Conservation (phyloP, 2,329 filamentous ascomycete species). For the Botrytis hyacinthi region DNA sequence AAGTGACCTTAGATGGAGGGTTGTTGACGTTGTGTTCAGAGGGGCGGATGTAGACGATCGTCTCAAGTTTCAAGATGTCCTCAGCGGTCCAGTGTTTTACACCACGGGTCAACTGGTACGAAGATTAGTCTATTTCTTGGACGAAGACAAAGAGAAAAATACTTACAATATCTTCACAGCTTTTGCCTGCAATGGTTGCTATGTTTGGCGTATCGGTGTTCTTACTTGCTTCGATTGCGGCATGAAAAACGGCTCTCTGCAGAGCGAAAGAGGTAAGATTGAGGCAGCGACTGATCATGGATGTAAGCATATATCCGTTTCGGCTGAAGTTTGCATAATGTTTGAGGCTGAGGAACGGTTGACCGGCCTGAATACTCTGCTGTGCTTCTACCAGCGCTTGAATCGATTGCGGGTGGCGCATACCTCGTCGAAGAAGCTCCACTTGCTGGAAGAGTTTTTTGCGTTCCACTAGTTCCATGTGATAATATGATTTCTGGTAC, state of each 20-base stretch:
- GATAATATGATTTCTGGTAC: constrained; percentile 1
- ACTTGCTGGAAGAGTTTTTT: background rate
- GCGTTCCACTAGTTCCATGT: background rate
- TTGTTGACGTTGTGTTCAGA: background rate
- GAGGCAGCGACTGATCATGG: background rate
- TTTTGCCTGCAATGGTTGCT: background rate
- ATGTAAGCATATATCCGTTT: background rate
- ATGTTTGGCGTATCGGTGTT: background rate
- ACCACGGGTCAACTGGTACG: background rate
- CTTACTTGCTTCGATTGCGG: background rate
- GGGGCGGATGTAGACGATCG: background rate
- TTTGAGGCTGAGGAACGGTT: background rate
- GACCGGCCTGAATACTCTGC: background rate
- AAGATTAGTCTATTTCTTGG: background rate
- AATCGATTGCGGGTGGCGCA: background rate
- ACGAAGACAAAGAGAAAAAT: background rate
- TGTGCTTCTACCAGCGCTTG: background rate
- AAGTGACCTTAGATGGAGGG: background rate
- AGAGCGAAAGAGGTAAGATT: background rate
- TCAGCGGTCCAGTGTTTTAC: background rate
- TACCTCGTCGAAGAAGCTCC: background rate
- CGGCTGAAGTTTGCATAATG: background rate
- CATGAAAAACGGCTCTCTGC: background rate
- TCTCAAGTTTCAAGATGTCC: background rate
- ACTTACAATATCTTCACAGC: background rate